Evolutionary conservation across 2,329 filamentous ascomycete genomes (phyloP), one percentile per base, ranked within the genome.

Genomic region (Knoxdaviesia proteae): DNA sequence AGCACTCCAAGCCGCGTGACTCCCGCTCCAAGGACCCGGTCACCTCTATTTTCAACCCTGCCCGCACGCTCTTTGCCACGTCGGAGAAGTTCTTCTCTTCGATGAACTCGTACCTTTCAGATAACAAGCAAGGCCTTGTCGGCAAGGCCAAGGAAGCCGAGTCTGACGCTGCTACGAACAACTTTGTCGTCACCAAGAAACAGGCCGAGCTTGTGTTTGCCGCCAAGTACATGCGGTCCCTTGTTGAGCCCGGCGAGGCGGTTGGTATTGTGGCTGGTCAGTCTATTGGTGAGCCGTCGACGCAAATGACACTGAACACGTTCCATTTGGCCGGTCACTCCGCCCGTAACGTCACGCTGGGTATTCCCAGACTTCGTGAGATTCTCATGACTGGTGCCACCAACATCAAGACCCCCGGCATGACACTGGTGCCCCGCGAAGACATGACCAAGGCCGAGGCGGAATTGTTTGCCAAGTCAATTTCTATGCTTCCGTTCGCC

Each of bases 241-340:
- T 94, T 6, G 81, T 94, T 30, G 88, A 98, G 52, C 84, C 90
- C 32, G 90, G 90, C 39, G 92, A 98, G 63, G 88, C 90, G 31
- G 87, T 98, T 31, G 90, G 90, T 50, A 92, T 98, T 48, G 84
- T 98, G 46, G 92, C 92, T 41, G 87, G 87, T 7, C 90, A 98
- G 61, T 96, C 88, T 33, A 78, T 98, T 37, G 90, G 90, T 56
- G 92, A 98, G 56, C 90, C 92, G 6, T 94, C 87, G 3, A 98
- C 90, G 7, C 90, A 98, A 59, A 98, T 98, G 92, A 98, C 92
- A 6, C 66, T 98, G 44, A 98, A 98, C 63, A 98, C 92, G 32
- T 98, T 98, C 74, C 90, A 98, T 71, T 83, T 98, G 73, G 90
- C 90, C 59, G 90, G 90, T 55, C 88, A 96, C 67, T 87, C 90